Evolutionary conservation across 371 early-diverging fungal species (phyloP), one percentile per base, ranked within the genome.

Genomic region (Circinella umbellata): DNA sequence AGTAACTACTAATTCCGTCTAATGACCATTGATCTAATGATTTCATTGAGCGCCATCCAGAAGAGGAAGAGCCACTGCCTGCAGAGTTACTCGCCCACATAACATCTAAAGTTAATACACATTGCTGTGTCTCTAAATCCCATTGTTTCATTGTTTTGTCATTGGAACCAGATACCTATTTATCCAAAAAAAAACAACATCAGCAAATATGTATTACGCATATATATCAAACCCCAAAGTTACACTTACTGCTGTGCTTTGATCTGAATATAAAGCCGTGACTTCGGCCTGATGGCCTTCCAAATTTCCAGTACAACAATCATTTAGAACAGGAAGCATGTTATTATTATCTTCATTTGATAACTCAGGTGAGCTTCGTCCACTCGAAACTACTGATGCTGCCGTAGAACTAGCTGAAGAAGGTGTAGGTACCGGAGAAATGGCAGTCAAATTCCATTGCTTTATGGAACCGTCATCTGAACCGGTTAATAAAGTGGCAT

Each of bases 121-220:
- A 85, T 67, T 84, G 79, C 42, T 93, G 95, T 46, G 90, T 95
- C 59, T 85, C 84, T 70, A 95, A 64, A 77, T 95, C 95, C 97
- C 97, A 99, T 62, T 95, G 91, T 51, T 90, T 88, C 72, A 96
- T 91, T 4, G 96, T 94, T 71, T 90, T 88, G 82, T 99, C 98
- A 39, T 92, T 89, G 9, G 93, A 88, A 20, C 96, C 97, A n/a
- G 93, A 91, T 3, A 96, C 81, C 80, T 86, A 66, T 39, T 20
- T 14, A 9, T 42, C 2, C 42, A 6, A 1, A 55, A 47, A 15
- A 11, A 3, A 47, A 9, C 47, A 47, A 47, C 15, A 27, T 27
- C 27, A 27, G 27, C 2, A 27, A 27, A 27, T 27, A 27, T 27
- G 27, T 27, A 27, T 27, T 27, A 27, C 27, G 27, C 27, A 27